Evolutionary conservation across 2,329 filamentous ascomycete genomes (phyloP).

Genomic region (Intubia oerlemansii): DNA sequence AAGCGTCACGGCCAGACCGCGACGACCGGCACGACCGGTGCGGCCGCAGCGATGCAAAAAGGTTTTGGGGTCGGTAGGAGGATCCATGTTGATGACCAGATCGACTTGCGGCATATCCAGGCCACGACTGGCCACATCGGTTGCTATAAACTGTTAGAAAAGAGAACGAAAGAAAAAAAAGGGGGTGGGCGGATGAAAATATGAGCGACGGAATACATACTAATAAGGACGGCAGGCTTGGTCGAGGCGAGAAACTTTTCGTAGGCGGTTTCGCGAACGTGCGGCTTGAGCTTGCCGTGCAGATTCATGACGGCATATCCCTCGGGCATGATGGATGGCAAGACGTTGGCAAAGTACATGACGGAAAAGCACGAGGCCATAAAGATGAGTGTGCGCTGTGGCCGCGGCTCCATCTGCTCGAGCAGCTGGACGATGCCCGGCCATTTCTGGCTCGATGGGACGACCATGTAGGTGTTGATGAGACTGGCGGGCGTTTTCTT

Average conservation of each 20-base stretch:
- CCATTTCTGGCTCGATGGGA: constrained; percentile 60
- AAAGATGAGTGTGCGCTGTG: constrained; percentile 77
- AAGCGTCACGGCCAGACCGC: constrained; percentile 69
- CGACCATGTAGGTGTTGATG: constrained; percentile 70
- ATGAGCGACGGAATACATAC: constrained; percentile 4
- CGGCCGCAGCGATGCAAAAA: constrained; percentile 88
- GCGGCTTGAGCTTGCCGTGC: constrained; percentile 79
- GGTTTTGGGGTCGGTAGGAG: constrained; percentile 66
- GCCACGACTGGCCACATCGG: constrained; percentile 74
- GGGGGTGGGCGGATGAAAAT: no score
- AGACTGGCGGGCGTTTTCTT: constrained; percentile 77
- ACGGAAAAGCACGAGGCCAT: constrained; percentile 86
- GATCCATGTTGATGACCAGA: constrained; percentile 75
- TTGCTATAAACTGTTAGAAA: constrained; percentile 18
- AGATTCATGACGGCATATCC: constrained; percentile 55
- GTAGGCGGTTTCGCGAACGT: constrained; percentile 78
- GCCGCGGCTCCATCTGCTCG: constrained; percentile 43
- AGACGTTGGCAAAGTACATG: constrained; percentile 73
- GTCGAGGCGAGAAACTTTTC: constrained; percentile 55
- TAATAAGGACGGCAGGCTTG: constrained; percentile 62
- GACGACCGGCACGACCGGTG: constrained; percentile 71
- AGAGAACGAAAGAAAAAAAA: neutral
- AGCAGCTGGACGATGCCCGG: constrained; percentile 53
- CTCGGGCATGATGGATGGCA: constrained; percentile 50
- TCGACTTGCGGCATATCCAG: constrained; percentile 86